These are phyloP conservation scores for Botryotinia convoluta DNA, from an alignment of 2,329 filamentous ascomycete genomes.

Conservation along the genomic window DNA sequence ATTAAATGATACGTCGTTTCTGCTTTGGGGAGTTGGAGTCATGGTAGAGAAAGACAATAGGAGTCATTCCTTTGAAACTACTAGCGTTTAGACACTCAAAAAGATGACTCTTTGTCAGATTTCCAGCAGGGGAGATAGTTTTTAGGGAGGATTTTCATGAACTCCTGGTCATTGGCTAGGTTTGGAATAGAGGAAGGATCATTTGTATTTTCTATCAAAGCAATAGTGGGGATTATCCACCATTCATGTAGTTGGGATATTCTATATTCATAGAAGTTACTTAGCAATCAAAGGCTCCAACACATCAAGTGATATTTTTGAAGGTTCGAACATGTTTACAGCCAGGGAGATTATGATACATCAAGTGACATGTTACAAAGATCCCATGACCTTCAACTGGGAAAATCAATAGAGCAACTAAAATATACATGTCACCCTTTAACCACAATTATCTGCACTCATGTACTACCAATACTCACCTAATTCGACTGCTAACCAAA, in stretches of 20 bases:
- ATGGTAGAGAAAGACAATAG: not conserved
- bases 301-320: not conserved
- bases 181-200: not conserved
- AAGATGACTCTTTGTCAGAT: not conserved
- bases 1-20: not conserved
- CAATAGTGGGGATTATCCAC: not conserved
- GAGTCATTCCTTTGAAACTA: slow-evolving; percentile 5
- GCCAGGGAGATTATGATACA: not conserved
- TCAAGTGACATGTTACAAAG: not conserved
- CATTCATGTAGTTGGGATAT: not conserved
- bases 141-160: not conserved
- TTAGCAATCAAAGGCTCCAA: not conserved
- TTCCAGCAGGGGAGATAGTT: not conserved
- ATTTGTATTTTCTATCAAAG: not conserved
- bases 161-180: not conserved
- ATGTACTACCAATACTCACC: not conserved
- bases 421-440: not conserved
- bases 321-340: not conserved
- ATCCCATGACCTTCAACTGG: not conserved
- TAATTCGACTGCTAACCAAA: slow-evolving; percentile 22
- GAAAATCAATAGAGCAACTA: not conserved
- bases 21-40: not conserved
- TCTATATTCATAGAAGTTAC: not conserved
- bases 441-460: not conserved
- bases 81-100: not conserved